Evolutionary conservation across 176 grass and related monocot genomes (phyloP), one percentile per base, ranked within the genome.

Genomic region (Echinochloa phyllopogon): DNA sequence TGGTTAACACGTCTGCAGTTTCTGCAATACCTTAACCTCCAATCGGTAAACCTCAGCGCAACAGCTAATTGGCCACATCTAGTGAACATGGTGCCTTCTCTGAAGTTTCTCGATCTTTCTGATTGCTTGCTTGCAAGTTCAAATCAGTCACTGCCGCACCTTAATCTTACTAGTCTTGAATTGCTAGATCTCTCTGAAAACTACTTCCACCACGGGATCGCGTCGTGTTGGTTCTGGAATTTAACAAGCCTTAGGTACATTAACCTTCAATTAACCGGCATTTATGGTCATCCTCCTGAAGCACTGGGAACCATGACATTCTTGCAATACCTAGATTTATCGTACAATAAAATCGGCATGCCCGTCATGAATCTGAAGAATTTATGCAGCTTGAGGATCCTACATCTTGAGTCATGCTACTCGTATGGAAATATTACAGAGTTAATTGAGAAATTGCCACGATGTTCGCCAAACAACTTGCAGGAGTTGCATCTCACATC

Each of bases 201-300:
- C 36, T 0, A 16, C 3, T 62, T 86, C 21, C 0, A 74, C 18
- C 42, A 51, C 11, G 40, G 5, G 13, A 0, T 37, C 68, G 59
- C 41, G 5, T 80, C 87, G 0, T 45, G 67, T 68, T 89, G 82
- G 86, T 60, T 89, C 20, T 89, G 83, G 82, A 77, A 92, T 10
- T 2, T 86, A 17, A 82, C 72, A 56, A 77, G 39, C 33, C 21
- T 88, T 6, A 43, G 17, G 29, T 27, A 53, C 48, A 21, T 84
- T 21, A 25, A 62, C 67, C 44, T 92, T 40, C 12, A 1, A 8
- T 0, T 2, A 0, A 61, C 8, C 18, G 0, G 4, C 2, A 27
- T 74, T 6, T 41, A 65, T 1, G 90, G 83, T 11, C 55, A 16
- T 6, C 21, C 78, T 38, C 77, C 82, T 1, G 8, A 23, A 64